Evolutionary conservation across 2,329 filamentous ascomycete genomes (phyloP).

Genomic region (Colletotrichum agaves): DNA sequence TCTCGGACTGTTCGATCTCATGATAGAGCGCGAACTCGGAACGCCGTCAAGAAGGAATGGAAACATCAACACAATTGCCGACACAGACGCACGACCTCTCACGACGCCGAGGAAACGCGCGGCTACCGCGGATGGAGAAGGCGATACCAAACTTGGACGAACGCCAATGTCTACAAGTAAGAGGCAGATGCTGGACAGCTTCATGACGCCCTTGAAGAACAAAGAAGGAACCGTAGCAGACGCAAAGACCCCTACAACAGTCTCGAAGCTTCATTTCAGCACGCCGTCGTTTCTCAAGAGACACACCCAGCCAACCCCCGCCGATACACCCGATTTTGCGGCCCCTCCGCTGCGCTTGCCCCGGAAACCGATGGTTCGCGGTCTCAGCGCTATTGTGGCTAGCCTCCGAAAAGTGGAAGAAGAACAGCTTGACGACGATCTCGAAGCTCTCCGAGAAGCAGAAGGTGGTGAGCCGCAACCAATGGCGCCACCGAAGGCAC

Average conservation of each 20-base stretch:
- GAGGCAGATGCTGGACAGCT: conserved; percentile 69
- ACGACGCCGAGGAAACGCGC: conserved; percentile 61
- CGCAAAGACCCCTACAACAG: conserved; percentile 59
- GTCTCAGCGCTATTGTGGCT: conserved; percentile 79
- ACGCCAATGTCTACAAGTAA: conserved; percentile 69
- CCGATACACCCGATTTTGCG: conserved; percentile 65
- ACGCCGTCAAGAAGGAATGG: conserved; percentile 59
- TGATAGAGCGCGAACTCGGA: conserved; percentile 62
- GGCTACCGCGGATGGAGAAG: conserved; percentile 44
- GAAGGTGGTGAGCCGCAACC: conserved; percentile 60
- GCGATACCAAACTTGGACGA: conserved; percentile 50
- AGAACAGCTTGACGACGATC: conserved; percentile 73
- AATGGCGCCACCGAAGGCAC: conserved; percentile 37
- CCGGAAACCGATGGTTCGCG: conserved; percentile 71
- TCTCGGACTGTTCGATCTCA: conserved; percentile 79
- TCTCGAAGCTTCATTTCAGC: conserved; percentile 68
- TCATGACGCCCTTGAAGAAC: conserved; percentile 72
- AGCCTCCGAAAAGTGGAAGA: conserved; percentile 77
- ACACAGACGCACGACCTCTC: conserved; percentile 41
- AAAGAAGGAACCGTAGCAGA: conserved; percentile 51
- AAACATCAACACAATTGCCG: conserved; percentile 45
- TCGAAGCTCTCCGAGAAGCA: conserved; percentile 78
- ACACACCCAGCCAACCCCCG: conserved; percentile 59
- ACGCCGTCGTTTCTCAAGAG: conserved; percentile 78
- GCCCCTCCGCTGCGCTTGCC: conserved; percentile 64